Percentiles rank a stretch among this genome's conserved stretches.
Conservation (phyloP, 1,284 basidiomycete genomes). For the Trametes versicolor region DNA sequence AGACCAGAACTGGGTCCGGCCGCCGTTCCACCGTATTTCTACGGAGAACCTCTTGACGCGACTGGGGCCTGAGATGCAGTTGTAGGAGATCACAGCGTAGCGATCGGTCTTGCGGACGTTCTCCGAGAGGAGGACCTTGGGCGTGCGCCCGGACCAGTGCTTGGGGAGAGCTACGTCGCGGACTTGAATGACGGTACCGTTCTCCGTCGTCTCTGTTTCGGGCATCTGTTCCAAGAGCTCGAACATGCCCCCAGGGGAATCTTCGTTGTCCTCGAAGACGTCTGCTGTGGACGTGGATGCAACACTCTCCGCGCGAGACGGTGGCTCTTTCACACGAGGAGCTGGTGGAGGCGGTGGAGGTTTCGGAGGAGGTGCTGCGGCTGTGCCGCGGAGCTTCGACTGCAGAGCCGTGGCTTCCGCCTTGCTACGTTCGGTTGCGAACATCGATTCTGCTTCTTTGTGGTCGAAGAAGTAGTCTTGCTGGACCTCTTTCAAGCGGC, state of each 20-base stretch:
- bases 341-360: conserved; percentile 8
- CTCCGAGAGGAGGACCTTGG: conserved; percentile 76
- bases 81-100: conserved; percentile 80
- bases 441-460: conserved; percentile 72
- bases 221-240: conserved; percentile 81
- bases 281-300: conserved; percentile 42
- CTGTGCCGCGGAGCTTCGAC: conserved; percentile 59
- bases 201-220: conserved; percentile 56
- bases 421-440: conserved; percentile 65
- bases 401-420: conserved; percentile 61
- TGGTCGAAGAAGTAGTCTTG: conserved; percentile 82
- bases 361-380: conserved; percentile 7
- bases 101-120: conserved; percentile 73
- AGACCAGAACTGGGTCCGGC: conserved; percentile 72
- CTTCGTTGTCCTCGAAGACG: conserved; percentile 65
- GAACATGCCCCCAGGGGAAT: conserved; percentile 74
- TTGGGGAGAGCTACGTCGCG: conserved; percentile 86
- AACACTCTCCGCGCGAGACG: conserved; percentile 23
- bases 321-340: conserved; percentile 24
- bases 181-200: conserved; percentile 68
- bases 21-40: conserved; percentile 77
- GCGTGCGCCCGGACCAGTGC: conserved; percentile 80
- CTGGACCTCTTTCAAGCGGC: conserved; percentile 64
- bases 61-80: conserved; percentile 68
- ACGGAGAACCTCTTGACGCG: conserved; percentile 79